Evolutionary conservation across 2,329 filamentous ascomycete species (phyloP).

Genomic region (Colletotrichum simmondsii): DNA sequence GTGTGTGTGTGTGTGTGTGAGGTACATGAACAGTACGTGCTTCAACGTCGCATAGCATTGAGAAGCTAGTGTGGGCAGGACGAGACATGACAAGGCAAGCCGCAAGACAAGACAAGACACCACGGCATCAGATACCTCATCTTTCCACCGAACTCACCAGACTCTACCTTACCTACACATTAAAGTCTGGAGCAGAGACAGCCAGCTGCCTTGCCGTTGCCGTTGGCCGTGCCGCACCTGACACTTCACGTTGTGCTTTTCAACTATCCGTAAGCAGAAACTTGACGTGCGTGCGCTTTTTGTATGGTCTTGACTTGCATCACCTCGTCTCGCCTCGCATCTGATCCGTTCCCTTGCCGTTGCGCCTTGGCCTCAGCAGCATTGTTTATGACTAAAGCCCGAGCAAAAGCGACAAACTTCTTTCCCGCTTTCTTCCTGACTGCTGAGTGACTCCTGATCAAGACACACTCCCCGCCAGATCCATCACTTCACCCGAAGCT

Average conservation of each 20-base stretch:
- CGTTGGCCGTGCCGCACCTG: constrained; percentile 5
- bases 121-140: background rate
- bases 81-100: background rate
- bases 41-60: constrained; percentile 12
- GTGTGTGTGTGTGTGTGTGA: background rate
- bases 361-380: constrained; percentile 28
- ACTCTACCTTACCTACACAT: too few species aligned
- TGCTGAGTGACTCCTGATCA: background rate
- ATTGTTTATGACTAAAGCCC: constrained; percentile 15
- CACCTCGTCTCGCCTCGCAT: background rate
- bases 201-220: background rate
- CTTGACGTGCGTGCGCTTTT: background rate
- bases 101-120: background rate
- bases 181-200: background rate
- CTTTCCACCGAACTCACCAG: background rate
- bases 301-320: background rate
- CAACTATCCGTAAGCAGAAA: background rate
- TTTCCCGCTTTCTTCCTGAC: background rate
- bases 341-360: constrained; percentile 3
- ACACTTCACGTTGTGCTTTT: background rate
- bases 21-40: background rate
- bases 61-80: background rate
- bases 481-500: background rate
- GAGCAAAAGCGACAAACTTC: constrained; percentile 14
- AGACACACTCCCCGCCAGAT: constrained; percentile 6